Percentiles rank a stretch among this genome's conserved stretches.
phyloP scores from a whole-genome alignment of 2,329 filamentous ascomycete genomes.

The Cadophora luteo-olivacea region DNA sequence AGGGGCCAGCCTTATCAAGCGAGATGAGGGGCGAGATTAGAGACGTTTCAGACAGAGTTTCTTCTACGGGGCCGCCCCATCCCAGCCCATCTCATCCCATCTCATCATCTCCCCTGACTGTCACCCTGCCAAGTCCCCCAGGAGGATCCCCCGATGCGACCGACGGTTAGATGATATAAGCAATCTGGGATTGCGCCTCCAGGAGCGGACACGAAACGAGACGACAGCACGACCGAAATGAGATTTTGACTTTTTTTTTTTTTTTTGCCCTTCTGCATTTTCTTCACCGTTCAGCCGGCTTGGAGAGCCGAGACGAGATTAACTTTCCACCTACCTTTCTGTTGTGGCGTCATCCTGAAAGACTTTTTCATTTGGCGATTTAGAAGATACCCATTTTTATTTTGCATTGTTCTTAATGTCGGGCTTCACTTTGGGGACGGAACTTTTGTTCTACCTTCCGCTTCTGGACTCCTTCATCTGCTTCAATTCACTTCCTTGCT shows the following conservation, averaged over 20 bases:
- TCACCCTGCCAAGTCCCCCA: slow-evolving; percentile 4
- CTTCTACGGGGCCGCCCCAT: slow-evolving; percentile 23
- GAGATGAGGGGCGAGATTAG: slow-evolving; percentile 45
- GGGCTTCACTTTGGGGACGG: slow-evolving; percentile 13
- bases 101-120: slow-evolving; percentile 11
- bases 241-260: slow-evolving; percentile 20
- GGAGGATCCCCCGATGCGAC: slow-evolving; percentile 10
- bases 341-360: slow-evolving; percentile 27
- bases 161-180: slow-evolving; percentile 30
- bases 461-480: neutral
- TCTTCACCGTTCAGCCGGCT: slow-evolving; percentile 9
- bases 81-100: slow-evolving; percentile 1
- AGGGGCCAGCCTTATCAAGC: slow-evolving; percentile 36
- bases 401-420: slow-evolving; percentile 10
- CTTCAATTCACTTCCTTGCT: neutral
- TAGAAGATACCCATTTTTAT: slow-evolving; percentile 38
- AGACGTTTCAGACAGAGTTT: slow-evolving; percentile 39
- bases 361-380: slow-evolving; percentile 26
- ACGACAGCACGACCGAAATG: slow-evolving; percentile 31
- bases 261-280: slow-evolving; percentile 26
- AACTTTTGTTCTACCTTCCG: slow-evolving; percentile 13
- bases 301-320: slow-evolving; percentile 13
- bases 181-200: slow-evolving; percentile 20
- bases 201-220: slow-evolving; percentile 26
- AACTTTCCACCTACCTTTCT: slow-evolving; percentile 23